phyloP scores from a whole-genome alignment of 1,284 basidiomycete genomes.

The Marasmius tenuissimus region DNA sequence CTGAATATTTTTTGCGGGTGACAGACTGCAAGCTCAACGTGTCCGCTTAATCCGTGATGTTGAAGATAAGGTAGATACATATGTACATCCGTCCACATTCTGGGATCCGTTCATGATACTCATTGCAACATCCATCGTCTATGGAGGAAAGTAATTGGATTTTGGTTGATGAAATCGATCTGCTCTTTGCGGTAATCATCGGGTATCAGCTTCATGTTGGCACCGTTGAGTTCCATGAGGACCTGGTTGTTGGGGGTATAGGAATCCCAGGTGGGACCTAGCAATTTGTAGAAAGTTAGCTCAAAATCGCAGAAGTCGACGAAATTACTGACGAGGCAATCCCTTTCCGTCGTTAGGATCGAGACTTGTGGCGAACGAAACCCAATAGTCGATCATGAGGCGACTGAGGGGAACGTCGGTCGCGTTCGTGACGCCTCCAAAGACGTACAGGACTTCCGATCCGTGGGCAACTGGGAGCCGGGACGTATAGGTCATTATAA shows the following conservation, averaged over 20 bases:
- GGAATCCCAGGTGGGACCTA: slow-evolving; percentile 38
- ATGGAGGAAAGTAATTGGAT: slow-evolving; percentile 26
- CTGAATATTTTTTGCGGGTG: too few relatives aligned
- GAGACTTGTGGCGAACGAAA: slow-evolving; percentile 48
- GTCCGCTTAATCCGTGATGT: too few relatives aligned
- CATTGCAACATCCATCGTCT: slow-evolving; percentile 5
- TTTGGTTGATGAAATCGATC: slow-evolving; percentile 37
- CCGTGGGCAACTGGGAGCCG: neutral
- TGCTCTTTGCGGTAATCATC: slow-evolving; percentile 35
- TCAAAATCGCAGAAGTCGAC: neutral
- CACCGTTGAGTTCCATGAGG: slow-evolving; percentile 37
- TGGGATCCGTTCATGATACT: too few relatives aligned
- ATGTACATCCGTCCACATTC: too few relatives aligned
- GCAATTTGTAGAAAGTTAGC: neutral
- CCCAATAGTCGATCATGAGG: slow-evolving; percentile 51
- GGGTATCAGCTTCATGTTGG: slow-evolving; percentile 34
- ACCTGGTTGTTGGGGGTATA: slow-evolving; percentile 32
- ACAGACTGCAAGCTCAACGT: too few relatives aligned
- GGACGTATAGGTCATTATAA: neutral
- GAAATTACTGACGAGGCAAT: slow-evolving; percentile 26
- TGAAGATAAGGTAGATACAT: too few relatives aligned
- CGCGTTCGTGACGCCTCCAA: slow-evolving; percentile 11
- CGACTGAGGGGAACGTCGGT: slow-evolving; percentile 30
- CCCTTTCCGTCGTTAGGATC: slow-evolving; percentile 50
- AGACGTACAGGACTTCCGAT: neutral